Evolutionary conservation across 306 rosid species (phyloP), one percentile per base, ranked within the genome.

Genomic region (Boehmeria nivea): DNA sequence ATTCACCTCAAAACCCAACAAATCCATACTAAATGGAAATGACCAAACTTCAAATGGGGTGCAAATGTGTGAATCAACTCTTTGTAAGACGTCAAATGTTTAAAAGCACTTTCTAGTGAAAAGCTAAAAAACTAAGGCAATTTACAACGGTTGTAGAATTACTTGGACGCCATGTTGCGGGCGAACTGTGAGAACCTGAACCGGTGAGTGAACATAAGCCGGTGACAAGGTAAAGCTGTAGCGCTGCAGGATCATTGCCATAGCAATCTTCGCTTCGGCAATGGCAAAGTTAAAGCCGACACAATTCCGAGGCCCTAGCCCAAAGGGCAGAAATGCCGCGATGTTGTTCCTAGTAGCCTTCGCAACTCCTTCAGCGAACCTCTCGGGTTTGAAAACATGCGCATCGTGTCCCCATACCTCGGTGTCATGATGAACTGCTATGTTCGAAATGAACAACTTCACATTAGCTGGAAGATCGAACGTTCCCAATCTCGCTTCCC

Each of bases 181-280:
- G 12, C 76, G 71, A 19, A 31, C 20, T 6, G 62, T 64, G 2
- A 64, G 34, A 45, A 33, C n/a, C 22, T 51, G 67, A 2, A 45
- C 14, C 2, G 76, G 76, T 3, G 57, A 71, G 58, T 71, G 76
- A 15, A 58, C 55, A 21, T 71, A 64, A 12, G 31, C 22, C 8
- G 66, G 66, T 14, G 71, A 71, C 4, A 71, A 53, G 25, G 67
- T 59, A 57, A 71, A 64, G 38, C 51, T 6, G 26, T 43, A 58
- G 57, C 58, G 76, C 22, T 71, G 76, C 33, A 71, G 45, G 33
- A 64, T 59, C 76, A 71, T 71, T 0, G 63, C 42, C 10, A 71
- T 52, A 16, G 63, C 67, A 16, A 71, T 28, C 61, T 64, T 71
- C 8, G 40, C 51, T 65, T 71, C 67, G 0, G 56, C 31, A 25